Conservation (phyloP, 805 yeast species). For the Yarrowia sp. region DNA sequence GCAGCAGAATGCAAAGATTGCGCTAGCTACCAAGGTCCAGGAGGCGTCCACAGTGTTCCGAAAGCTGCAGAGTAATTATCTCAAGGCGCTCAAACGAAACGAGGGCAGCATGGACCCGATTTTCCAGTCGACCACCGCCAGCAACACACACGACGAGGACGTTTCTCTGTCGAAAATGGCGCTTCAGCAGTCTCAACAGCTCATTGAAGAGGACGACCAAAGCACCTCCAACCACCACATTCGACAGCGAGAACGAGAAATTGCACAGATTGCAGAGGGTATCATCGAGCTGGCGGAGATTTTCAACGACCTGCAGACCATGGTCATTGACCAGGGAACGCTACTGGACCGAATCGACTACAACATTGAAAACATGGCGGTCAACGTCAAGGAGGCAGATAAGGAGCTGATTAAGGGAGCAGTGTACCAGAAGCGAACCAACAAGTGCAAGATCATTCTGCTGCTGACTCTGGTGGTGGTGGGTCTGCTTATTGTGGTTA, state of each 20-base stretch:
- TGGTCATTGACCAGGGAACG: slow-evolving; percentile 95
- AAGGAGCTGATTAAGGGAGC: slow-evolving; percentile 75
- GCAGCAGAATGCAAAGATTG: slow-evolving; percentile 49
- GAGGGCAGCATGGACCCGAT: slow-evolving; percentile 50
- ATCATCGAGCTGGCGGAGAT: slow-evolving; percentile 90
- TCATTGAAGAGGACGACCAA: slow-evolving; percentile 28
- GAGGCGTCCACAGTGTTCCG: slow-evolving; percentile 73
- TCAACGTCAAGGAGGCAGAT: slow-evolving; percentile 72
- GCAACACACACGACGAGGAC: slow-evolving; percentile 35
- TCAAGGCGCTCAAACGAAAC: slow-evolving; percentile 68
- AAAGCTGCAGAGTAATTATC: slow-evolving; percentile 83
- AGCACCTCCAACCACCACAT: slow-evolving; percentile 45
- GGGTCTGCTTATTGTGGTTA: slow-evolving; percentile 64
- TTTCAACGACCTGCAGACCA: slow-evolving; percentile 85
- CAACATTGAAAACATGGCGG: slow-evolving; percentile 76
- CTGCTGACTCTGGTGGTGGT: slow-evolving; percentile 68
- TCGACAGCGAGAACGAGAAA: slow-evolving; percentile 82
- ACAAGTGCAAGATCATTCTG: slow-evolving; percentile 84
- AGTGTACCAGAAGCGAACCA: slow-evolving; percentile 78
- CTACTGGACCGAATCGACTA: slow-evolving; percentile 91
- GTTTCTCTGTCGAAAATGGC: slow-evolving; percentile 42
- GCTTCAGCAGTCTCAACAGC: slow-evolving; percentile 33
- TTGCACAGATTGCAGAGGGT: slow-evolving; percentile 87
- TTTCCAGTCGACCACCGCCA: slow-evolving; percentile 27
- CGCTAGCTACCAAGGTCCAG: slow-evolving; percentile 82